Conservation (phyloP, 306 rosid genomes). For the Luffa acutangula region DNA sequence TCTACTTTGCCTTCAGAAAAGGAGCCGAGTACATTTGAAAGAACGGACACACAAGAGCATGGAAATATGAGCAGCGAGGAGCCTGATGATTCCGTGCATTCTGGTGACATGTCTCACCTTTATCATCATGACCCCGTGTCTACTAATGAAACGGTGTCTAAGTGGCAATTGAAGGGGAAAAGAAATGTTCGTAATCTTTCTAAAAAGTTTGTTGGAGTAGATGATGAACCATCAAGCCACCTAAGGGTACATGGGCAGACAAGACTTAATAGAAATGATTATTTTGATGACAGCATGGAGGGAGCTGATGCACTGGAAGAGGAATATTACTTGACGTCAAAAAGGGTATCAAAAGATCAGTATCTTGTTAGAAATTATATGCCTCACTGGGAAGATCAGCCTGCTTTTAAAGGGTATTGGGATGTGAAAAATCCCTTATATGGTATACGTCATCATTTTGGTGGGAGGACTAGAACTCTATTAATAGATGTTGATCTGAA, state of each 20-base stretch:
- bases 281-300: conserved; percentile 30
- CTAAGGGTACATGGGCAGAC: conserved; percentile 18
- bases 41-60: conserved; percentile 41
- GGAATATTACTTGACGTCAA: conserved; percentile 41
- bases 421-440: conserved; percentile 38
- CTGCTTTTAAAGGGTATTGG: conserved; percentile 51
- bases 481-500: conserved; percentile 74
- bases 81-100: conserved; percentile 49
- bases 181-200: conserved; percentile 70
- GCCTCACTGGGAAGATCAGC: conserved; percentile 62
- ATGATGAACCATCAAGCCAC: conserved; percentile 39
- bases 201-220: conserved; percentile 46
- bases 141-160: conserved; percentile 71
- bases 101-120: conserved; percentile 59
- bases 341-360: conserved; percentile 33
- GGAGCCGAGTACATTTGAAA: conserved; percentile 35
- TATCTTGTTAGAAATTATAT: conserved; percentile 23
- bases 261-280: conserved; percentile 20
- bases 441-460: conserved; percentile 30
- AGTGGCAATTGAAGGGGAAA: conserved; percentile 93
- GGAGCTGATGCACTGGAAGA: conserved; percentile 42
- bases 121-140: conserved; percentile 42
- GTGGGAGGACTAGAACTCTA: conserved; percentile 46
- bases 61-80: conserved; percentile 64
- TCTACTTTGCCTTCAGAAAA: conserved; percentile 35